Evolutionary conservation across 2,329 filamentous ascomycete species (phyloP), one percentile per base, ranked within the genome.

Genomic region (Aspergillus pseudonomiae): DNA sequence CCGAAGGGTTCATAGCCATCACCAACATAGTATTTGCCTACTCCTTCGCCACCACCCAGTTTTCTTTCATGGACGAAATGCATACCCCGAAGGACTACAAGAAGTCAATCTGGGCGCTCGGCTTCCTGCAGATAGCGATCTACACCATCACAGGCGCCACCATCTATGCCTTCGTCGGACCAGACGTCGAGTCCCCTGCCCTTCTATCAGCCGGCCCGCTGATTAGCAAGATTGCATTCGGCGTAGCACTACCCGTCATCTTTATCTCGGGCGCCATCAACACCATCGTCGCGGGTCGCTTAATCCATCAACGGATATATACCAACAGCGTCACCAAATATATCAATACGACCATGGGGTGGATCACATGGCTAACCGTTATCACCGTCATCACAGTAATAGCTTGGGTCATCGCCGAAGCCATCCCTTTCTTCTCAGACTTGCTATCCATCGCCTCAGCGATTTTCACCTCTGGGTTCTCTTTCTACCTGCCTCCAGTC

Each of bases 381-480:
- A 50, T 50, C 16, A 30, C 1, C 26, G 26, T 9, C 4, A 16
- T 30, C 2, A 50, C 46, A 3, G 7, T 50, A 30, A 50, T 50
- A 9, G 26, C 46, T 16, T 50, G 46, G 46, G 26, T 50, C 16
- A 30, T 50, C 7, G 46, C 46, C 3, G 46, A 50, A 50, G 46
- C 46, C 16, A 50, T 50, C 4, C 46, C 46, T 9, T 50, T 50
- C 9, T 50, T 50, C 16, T 50, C 46, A 10, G 46, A 50, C 16
- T 6, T 50, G 14, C 4, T 50, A 11, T 50, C 46, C 9, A 50
- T 50, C 3, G 7, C 16, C 3, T 76, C 75, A 45, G 91, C 91
- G 3, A 84, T 95, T 1, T 94, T 94, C 72, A 91, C 94, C 76
- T 92, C 89, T 70, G 92, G 92, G 46, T 95, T 95, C 81, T 94